These are phyloP conservation scores for Oryza glumipatula DNA, from an alignment of 176 grass and related monocot genomes.

Conservation along the genomic window DNA sequence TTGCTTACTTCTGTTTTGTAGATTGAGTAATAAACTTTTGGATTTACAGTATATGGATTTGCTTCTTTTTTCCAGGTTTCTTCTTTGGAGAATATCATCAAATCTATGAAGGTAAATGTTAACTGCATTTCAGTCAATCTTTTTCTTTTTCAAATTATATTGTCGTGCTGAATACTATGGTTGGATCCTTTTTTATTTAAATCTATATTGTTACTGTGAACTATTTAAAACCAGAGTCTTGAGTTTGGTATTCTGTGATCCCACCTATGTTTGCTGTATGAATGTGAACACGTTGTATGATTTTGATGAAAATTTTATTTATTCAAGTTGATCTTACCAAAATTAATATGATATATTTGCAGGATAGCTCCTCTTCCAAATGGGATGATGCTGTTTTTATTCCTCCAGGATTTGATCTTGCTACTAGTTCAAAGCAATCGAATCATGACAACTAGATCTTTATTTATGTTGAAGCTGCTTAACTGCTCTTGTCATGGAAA, in stretches of 20 bases:
- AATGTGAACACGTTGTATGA: not conserved
- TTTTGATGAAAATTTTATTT: not conserved
- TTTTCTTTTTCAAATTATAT: slow-evolving; percentile 15
- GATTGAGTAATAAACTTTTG: not conserved
- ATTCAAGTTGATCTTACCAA: slow-evolving; percentile 6
- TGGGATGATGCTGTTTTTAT: slow-evolving; percentile 91
- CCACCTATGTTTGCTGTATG: not conserved
- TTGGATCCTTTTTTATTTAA: not conserved
- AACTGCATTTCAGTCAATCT: not conserved
- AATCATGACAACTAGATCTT: slow-evolving; percentile 29
- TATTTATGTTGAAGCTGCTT: not conserved
- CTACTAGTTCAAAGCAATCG: slow-evolving; percentile 36
- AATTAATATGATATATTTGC: slow-evolving; percentile 43
- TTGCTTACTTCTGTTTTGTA: not conserved
- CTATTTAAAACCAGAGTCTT: slow-evolving; percentile 2
- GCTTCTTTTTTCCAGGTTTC: slow-evolving; percentile 58
- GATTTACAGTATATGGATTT: slow-evolving; percentile 19
- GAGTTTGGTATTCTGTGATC: not conserved
- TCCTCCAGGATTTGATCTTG: slow-evolving; percentile 83
- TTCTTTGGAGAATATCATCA: slow-evolving; percentile 84
- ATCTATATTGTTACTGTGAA: not conserved
- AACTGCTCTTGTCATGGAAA: slow-evolving; percentile 8
- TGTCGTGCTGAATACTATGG: not conserved
- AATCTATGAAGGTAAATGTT: slow-evolving; percentile 71
- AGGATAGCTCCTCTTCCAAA: slow-evolving; percentile 65